Base-by-base conservation (phyloP, 2,329 filamentous ascomycete genomes). In the Chaetoscypha palmicola region DNA sequence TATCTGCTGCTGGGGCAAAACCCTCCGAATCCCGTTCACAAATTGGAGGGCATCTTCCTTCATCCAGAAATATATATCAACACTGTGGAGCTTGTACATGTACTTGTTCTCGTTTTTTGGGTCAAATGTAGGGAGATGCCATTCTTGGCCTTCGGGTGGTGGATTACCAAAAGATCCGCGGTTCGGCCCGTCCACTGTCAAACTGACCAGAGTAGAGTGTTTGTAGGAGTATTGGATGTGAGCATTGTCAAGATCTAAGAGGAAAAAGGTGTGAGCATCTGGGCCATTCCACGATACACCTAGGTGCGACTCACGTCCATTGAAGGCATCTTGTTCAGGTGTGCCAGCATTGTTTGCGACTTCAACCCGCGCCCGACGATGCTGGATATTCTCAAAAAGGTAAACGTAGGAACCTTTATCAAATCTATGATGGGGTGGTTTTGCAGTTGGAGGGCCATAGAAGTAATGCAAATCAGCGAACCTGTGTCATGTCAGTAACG, bases 31-130 rank as follows among this genome's bases (percentile, higher is more conserved):
- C 11, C 78, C 79, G 55, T 82, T 82, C 48, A 89, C 66, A 52
- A 90, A 86, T 45, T 79, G 73, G 21, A 79, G 67, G 1, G 84
- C 83, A 64, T 90, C 85, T 44, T 79, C 71, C 48, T 79, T 76
- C 0, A 79, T 86, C 83, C 83, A 89, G 58, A 90, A 84, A 66
- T 91, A 91, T 11, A 90, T 68, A 58, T 90, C 85, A 45, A 90
- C 62, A 0, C 81, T 82, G 60, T 87, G 80, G 5, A 91, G 73
- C 60, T 79, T 80, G 66, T 88, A 88, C 69, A 88, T 77, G 62
- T 88, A 89, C 62, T 84, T 87, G 60, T 76, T 80, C 63, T 89
- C 78, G 63, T 87, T 86, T 39, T 72, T 72, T 2, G 78, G 77
- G 61, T 90, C 83, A 61, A 75, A 83, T 1, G 79, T 79, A 2